Base-by-base conservation (phyloP, 1,139 yeast species). In the Taphrina sp. region DNA sequence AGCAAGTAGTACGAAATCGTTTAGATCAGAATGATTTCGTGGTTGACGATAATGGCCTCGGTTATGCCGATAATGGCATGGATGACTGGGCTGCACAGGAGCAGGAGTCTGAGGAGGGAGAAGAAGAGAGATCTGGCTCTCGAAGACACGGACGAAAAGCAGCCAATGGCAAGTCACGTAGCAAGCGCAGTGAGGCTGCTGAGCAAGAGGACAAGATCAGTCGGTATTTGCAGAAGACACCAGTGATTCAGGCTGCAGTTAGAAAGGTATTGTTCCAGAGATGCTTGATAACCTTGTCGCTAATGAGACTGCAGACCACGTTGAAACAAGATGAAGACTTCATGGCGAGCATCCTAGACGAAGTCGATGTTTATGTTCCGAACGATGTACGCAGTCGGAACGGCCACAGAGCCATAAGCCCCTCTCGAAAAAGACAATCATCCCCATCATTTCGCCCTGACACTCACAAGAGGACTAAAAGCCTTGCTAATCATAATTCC, bases 1-100 rank as follows among this genome's bases (percentile, higher is more conserved):
- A 92, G 62, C 78, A 79, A 62, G 86, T 82, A 67, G 87, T 86
- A 66, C 78, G 95, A 63, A 80, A 85, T 59, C 88, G 89, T 60
- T 74, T 92, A 57, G 76, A 88, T 72, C 83, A 85, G 61, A 96
- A 90, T 66, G 96, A 90, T 66, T 92, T 92, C 67, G 92, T 92
- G 49, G 95, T 88, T 1, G 96, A 89, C 66, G 97, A 92, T 67
- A 82, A 84, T 62, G 95, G 95, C 12, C 83, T 82, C 62, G 94
- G 94, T 0, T 92, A 92, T 66, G 90, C 87, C 1, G 96, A 92
- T 65, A 85, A 85, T 47, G 97, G 97, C 53, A 87, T 78, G 12
- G 95, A 90, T 64, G 95, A 88, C 61, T 86, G 95, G 95, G 89
- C 82, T 56, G 70, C 75, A 8, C 72, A 75, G 7, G 72, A 80